Percentiles rank a stretch among this genome's conserved stretches.
These are phyloP conservation scores for Jackrogersella minutella DNA, from an alignment of 495 filamentous ascomycete species.

Conservation along the genomic window DNA sequence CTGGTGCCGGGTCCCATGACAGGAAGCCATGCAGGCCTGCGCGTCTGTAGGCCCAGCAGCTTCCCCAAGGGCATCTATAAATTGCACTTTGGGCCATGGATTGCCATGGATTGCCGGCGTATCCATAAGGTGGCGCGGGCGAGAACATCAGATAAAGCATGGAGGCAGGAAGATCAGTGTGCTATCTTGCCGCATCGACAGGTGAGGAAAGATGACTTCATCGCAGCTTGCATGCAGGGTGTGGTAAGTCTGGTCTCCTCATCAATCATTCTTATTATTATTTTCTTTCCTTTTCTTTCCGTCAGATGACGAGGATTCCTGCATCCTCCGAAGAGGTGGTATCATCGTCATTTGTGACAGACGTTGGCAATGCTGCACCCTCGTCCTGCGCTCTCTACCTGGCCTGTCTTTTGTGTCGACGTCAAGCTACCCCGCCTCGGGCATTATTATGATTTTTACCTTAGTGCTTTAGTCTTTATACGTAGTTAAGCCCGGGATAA, in stretches of 20 bases:
- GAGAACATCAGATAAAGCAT: conserved; percentile 37
- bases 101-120: conserved; percentile 28
- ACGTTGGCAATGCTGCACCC: conserved; percentile 32
- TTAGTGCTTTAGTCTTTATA: conserved; percentile 24
- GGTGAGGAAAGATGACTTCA: conserved; percentile 35
- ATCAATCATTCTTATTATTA: too few relatives aligned
- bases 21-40: conserved; percentile 24
- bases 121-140: conserved; percentile 24
- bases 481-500: conserved; percentile 32
- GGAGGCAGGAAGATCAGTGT: conserved; percentile 19
- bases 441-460: conserved; percentile 39
- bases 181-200: conserved; percentile 31
- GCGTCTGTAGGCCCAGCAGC: conserved; percentile 23
- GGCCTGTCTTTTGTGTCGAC: conserved; percentile 21
- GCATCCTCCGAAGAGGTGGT: conserved; percentile 41
- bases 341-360: conserved; percentile 43
- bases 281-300: conserved; percentile 29
- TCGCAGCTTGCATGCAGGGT: conserved; percentile 32
- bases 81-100: conserved; percentile 29
- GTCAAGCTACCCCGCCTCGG: conserved; percentile 40
- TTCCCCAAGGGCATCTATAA: conserved; percentile 22
- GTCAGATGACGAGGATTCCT: conserved; percentile 42
- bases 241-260: conserved; percentile 28
- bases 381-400: conserved; percentile 28
- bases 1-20: conserved; percentile 33